Evolutionary conservation across 768 basidiomycete genomes (phyloP).

Genomic region (Megacollybia marginata): DNA sequence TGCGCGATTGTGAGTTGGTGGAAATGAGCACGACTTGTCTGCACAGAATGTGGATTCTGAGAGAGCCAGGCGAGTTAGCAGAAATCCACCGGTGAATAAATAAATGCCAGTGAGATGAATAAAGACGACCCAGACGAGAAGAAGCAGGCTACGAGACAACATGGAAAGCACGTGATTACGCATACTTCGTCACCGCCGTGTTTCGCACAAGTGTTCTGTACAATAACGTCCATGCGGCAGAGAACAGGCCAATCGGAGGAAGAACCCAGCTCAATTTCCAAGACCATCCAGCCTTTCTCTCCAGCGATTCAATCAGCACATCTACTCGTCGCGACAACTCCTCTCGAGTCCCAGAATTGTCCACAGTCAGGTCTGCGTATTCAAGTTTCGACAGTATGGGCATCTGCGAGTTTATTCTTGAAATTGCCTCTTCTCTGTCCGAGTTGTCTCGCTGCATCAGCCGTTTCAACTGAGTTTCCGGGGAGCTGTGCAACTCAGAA

Average conservation of each 20-base stretch:
- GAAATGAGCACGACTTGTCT: constrained; percentile 34
- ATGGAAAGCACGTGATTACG: not conserved
- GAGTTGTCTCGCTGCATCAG: constrained; percentile 72
- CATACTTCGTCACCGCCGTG: no score
- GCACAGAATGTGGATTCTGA: constrained; percentile 42
- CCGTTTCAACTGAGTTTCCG: constrained; percentile 76
- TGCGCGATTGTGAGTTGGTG: constrained; percentile 69
- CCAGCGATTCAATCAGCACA: constrained; percentile 34
- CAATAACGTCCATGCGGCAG: constrained; percentile 25
- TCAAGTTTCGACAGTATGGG: constrained; percentile 69
- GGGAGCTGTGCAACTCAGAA: constrained; percentile 43
- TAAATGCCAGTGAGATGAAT: constrained; percentile 76
- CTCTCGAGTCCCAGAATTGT: constrained; percentile 73
- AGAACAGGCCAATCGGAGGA: constrained; percentile 46
- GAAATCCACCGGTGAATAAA: constrained; percentile 88
- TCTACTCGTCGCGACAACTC: constrained; percentile 58
- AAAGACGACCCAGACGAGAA: constrained; percentile 53
- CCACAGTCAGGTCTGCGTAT: constrained; percentile 83
- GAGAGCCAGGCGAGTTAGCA: constrained; percentile 72
- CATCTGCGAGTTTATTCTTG: constrained; percentile 75
- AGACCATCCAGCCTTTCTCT: constrained; percentile 42
- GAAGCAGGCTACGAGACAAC: constrained; percentile 18
- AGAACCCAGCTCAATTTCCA: constrained; percentile 61
- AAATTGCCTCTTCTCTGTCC: constrained; percentile 55
- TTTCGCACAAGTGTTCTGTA: no score